Evolutionary conservation across 345 rosid species (phyloP), one percentile per base, ranked within the genome.

Genomic region (Eucalyptus viminalis): DNA sequence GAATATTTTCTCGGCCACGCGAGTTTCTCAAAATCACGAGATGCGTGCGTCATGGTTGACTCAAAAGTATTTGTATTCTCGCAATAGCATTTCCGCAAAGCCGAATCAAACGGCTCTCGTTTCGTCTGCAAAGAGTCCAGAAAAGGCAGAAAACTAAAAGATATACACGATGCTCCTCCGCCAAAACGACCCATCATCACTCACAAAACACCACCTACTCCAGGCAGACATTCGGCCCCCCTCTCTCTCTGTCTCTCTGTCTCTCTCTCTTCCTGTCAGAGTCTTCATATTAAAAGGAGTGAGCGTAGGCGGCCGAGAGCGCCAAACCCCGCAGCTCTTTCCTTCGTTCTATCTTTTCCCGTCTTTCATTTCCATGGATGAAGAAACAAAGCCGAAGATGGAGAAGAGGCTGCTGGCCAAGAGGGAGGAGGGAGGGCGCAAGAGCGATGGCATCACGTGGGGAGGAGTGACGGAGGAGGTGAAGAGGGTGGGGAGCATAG

Each of bases 401-500:
- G 85, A 76, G 17, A 29, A 88, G 37, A 47, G 65, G 7, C 80
- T 67, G 80, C 80, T 67, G 43, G 58, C 14, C 7, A 58, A 34
- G 47, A 40, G 31, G 86, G 45, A 76, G 16, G 43, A 88, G 86
- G n/a, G 34, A 58, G 86, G 22, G 21, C 29, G 31, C 34, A 88
- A 72, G 80, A 51, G 50, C 11, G 49, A 49, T 5, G 14, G 88
- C 88, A 17, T 29, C 60, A 43, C 31, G 50, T 67, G 86, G 89
- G 58, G 44, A 43, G 45, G 19, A 21, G 49, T 89, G 31, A 65
- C 34, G n/a, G 49, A 89, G 89, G 99, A 96, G 91, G 91, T 92
- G 90, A 92, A 92, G 89, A 92, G 90, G 88, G 89, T 95, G 34
- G 92, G 94, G 14, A 90, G 60, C 89, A 89, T 96, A 87, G 98